Evolutionary conservation across 768 basidiomycete species (phyloP), one percentile per base, ranked within the genome.

Genomic region (Multifurca ochricompacta): DNA sequence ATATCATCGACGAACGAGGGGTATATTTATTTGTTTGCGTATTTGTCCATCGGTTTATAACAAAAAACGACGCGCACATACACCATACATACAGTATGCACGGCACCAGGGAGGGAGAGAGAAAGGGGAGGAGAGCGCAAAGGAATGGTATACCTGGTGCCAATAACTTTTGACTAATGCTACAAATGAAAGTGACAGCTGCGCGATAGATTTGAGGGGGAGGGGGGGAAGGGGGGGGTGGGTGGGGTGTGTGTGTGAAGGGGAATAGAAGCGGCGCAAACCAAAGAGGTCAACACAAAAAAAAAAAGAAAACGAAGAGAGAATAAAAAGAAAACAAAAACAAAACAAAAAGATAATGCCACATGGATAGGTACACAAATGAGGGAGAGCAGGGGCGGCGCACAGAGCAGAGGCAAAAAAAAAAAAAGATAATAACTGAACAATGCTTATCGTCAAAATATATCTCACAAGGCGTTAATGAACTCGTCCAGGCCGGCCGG

Each of bases 181-280:
- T 56, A 56, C 54, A 56, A 54, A 56, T 56, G 54, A 56, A 50
- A 16, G 54, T 50, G 54, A 53, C 28, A 53, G 52, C 45, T 46
- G 41, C 21, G 43, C 9, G 44, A 39, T 40, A 30, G 30, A 46
- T 21, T n/a, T n/a, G 19, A 36, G 5, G 28, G 21, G 30, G 4
- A 34, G n/a, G n/a, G n/a, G n/a, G n/a, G n/a, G n/a, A n/a, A n/a
- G n/a, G n/a, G n/a, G n/a, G n/a, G n/a, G n/a, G n/a, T n/a, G n/a
- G n/a, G n/a, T n/a, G n/a, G n/a, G n/a, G n/a, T n/a, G n/a, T n/a
- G n/a, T n/a, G n/a, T n/a, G n/a, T n/a, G n/a, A n/a, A n/a, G n/a
- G n/a, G n/a, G n/a, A n/a, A n/a, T n/a, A n/a, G n/a, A n/a, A n/a
- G n/a, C n/a, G n/a, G n/a, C n/a, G n/a, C 42, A 37, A 53, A 53